Evolutionary conservation across 805 yeast species (phyloP), one percentile per base, ranked within the genome.

Genomic region (Wickerhamiella alocasiicola): DNA sequence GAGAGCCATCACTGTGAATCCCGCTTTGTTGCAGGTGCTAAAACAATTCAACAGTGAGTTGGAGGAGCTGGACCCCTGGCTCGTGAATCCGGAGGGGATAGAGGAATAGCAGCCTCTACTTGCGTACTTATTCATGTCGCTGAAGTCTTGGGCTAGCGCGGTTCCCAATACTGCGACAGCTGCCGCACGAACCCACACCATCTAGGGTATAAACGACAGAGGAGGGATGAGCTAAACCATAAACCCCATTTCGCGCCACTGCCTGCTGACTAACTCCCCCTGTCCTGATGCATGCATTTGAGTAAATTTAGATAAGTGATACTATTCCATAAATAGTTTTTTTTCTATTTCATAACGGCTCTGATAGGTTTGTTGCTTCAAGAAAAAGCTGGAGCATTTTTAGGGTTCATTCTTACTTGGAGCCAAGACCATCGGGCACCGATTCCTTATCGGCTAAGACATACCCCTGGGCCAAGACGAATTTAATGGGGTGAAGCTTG

Each of bases 31-130:
- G n/a, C 48, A 53, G 4, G 59, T 49, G 6, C 52, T 48, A 44
- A 65, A 62, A 57, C 91, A 79, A 52, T 71, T 62, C 6, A 69
- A 63, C 13, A 74, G 68, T 6, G 84, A 68, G 59, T 81, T 87
- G 54, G 62, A 78, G 1, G 57, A 60, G 55, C 70, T 71, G 2
- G 65, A 51, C 23, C 78, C 81, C 45, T 63, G 55, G 42, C 51
- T 55, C n/a, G 55, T 37, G 49, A 63, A 70, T 9, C 59, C 51
- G 15, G 56, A 48, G 27, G 39, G 39, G 3, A 69, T 48, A n/a
- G 55, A 37, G 20, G 65, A 47, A 51, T 51, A 65, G 52, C 72
- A 67, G 27, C 72, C 70, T n/a, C 53, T 40, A n/a, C 36, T 32
- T 17, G 48, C 27, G 45, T 34, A 44, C 9, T 37, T 21, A n/a